A percentile compares a stretch with the other conserved stretches of the same genome.
These are phyloP conservation scores for Globisporangium iwayamae DNA, from an alignment of 352 stramenopile genomes.

Conservation along the genomic window DNA sequence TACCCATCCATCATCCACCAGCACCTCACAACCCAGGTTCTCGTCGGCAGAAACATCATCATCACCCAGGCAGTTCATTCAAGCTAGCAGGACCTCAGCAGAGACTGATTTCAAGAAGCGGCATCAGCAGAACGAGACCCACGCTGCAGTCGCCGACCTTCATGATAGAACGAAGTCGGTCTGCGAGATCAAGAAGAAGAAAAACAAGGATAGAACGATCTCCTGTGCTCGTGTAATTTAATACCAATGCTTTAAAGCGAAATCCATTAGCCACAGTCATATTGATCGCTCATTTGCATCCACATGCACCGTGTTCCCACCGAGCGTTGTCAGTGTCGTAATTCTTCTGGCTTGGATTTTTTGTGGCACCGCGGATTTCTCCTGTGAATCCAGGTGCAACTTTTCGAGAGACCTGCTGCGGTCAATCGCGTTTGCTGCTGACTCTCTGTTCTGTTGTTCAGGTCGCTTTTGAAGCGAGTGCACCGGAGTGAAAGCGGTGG, in stretches of 20 bases:
- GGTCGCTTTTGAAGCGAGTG: no score
- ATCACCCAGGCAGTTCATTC: neutral
- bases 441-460: no score
- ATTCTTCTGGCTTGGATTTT: no score
- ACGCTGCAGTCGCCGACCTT: neutral
- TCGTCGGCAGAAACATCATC: neutral
- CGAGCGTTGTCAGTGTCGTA: no score
- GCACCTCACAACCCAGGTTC: neutral
- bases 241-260: neutral
- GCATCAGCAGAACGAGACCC: neutral
- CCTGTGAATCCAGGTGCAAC: no score
- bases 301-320: neutral
- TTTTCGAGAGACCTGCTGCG: no score
- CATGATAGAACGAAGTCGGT: no score
- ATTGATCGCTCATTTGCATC: no score
- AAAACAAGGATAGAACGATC: neutral
- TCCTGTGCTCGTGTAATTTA: neutral
- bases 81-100: neutral
- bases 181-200: neutral
- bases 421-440: no score
- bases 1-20: neutral
- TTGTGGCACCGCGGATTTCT: no score
- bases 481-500: no score
- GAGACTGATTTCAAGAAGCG: neutral
- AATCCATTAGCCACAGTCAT: neutral